Conservation (phyloP, 2,329 filamentous ascomycete genomes). For the Thermothelomyces thermophilus region DNA sequence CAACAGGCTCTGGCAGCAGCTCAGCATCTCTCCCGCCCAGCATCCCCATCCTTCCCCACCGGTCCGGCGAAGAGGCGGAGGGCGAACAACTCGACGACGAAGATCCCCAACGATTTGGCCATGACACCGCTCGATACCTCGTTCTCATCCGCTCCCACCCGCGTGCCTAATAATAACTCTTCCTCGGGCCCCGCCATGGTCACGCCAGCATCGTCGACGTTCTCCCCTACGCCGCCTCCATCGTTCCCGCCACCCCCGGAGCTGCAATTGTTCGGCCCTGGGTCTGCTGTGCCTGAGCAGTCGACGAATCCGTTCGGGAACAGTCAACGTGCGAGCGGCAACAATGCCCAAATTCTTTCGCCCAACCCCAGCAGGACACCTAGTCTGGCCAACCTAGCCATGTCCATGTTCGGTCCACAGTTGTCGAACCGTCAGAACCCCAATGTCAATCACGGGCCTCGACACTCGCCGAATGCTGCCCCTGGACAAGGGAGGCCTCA, state of each 20-base stretch:
- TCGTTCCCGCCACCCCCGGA: constrained; percentile 36
- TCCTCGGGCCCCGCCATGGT: constrained; percentile 27
- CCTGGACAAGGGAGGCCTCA: constrained; percentile 29
- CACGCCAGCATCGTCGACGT: constrained; percentile 46
- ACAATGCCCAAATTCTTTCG: constrained; percentile 54
- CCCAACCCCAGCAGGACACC: constrained; percentile 51
- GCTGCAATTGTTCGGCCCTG: constrained; percentile 39
- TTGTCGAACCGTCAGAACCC: constrained; percentile 68
- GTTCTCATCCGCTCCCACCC: constrained; percentile 34
- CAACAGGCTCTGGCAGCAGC: constrained; percentile 6
- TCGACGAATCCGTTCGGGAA: constrained; percentile 41
- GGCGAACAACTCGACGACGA: constrained; percentile 58
- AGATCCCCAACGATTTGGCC: constrained; percentile 64
- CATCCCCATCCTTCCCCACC: constrained; percentile 60
- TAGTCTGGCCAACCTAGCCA: constrained; percentile 58
- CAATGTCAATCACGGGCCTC: constrained; percentile 62
- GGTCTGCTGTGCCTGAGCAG: constrained; percentile 33
- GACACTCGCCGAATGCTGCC: constrained; percentile 21
- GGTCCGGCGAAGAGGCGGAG: constrained; percentile 77
- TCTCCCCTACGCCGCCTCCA: constrained; percentile 40
- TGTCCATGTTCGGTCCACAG: constrained; percentile 64
- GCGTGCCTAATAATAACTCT: constrained; percentile 27
- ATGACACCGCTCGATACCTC: constrained; percentile 75
- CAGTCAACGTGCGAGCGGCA: constrained; percentile 60
- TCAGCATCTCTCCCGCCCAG: constrained; percentile 54